Evolutionary conservation across 495 filamentous ascomycete genomes (phyloP).

Genomic region (Lichenothelia convexa): DNA sequence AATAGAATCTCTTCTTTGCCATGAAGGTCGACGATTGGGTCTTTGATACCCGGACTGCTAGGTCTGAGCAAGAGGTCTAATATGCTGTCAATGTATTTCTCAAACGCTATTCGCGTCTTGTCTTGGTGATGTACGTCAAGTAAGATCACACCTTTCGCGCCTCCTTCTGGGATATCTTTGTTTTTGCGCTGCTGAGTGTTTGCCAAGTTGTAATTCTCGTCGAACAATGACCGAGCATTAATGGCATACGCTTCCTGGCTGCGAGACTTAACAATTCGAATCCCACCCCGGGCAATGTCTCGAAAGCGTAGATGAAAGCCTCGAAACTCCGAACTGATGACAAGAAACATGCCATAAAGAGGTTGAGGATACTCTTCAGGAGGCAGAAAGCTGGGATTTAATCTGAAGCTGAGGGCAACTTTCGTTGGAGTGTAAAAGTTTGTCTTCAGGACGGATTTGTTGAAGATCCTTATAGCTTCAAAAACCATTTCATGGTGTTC

Average conservation of each 20-base stretch:
- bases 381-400: slow-evolving; percentile 79
- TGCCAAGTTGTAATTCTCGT: slow-evolving; percentile 96
- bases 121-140: slow-evolving; percentile 88
- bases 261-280: slow-evolving; percentile 93
- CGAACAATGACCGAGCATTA: slow-evolving; percentile 88
- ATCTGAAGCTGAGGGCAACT: slow-evolving; percentile 89
- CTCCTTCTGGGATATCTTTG: slow-evolving; percentile 98
- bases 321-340: slow-evolving; percentile 89
- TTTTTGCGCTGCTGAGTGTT: slow-evolving; percentile 99
- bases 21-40: slow-evolving; percentile 89
- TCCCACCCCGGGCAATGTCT: slow-evolving; percentile 91
- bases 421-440: slow-evolving; percentile 99
- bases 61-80: slow-evolving; percentile 83
- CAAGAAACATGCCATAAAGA: slow-evolving; percentile 93
- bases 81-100: slow-evolving; percentile 99
- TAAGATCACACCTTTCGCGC: slow-evolving; percentile 93
- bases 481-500: slow-evolving; percentile 98
- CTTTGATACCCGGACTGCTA: slow-evolving; percentile 89
- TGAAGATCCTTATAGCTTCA: slow-evolving; percentile 92
- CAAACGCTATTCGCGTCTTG: slow-evolving; percentile 76
- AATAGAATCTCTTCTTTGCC: slow-evolving; percentile 91
- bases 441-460: slow-evolving; percentile 77
- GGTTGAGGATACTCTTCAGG: slow-evolving; percentile 83
- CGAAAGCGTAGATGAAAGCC: slow-evolving; percentile 96
- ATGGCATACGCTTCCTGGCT: slow-evolving; percentile 90